Evolutionary conservation across 2,329 filamentous ascomycete genomes (phyloP).

Genomic region (Fusarium sp.): DNA sequence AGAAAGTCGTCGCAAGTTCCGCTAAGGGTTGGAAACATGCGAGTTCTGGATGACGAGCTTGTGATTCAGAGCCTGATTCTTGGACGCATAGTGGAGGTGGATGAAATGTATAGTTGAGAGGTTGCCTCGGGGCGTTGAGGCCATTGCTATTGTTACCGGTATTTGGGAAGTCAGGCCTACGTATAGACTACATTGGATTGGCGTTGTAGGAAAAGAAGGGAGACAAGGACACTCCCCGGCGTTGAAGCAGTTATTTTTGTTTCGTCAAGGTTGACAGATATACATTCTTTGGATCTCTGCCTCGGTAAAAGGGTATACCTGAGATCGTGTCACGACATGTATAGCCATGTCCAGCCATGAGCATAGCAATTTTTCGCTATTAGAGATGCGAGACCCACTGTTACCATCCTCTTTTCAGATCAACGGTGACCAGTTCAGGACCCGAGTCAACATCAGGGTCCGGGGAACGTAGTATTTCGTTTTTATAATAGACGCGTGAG

Average conservation of each 20-base stretch:
- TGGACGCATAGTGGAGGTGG: conserved; percentile 78
- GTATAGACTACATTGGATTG: conserved; percentile 17
- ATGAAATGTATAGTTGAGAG: conserved; percentile 51
- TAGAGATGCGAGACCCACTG: not conserved
- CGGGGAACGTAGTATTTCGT: not conserved
- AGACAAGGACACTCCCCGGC: not conserved
- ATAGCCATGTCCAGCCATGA: not conserved
- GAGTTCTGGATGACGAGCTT: conserved; percentile 84
- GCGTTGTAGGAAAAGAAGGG: conserved; percentile 25
- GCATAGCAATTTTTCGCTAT: not conserved
- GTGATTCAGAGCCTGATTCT: conserved; percentile 94
- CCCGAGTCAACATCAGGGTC: not conserved
- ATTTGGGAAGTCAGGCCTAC: conserved; percentile 7
- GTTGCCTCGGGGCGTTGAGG: conserved; percentile 28
- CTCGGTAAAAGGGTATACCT: not conserved
- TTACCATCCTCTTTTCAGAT: not conserved
- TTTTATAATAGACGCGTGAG: no score
- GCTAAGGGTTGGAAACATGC: conserved; percentile 63
- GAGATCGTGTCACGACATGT: not conserved
- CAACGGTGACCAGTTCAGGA: not conserved
- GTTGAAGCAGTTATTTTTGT: conserved; percentile 10
- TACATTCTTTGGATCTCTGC: not conserved
- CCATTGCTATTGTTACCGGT: conserved; percentile 27
- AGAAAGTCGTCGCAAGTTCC: conserved; percentile 45
- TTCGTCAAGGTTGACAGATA: not conserved